Evolutionary conservation across 306 rosid species (phyloP), one percentile per base, ranked within the genome.

Genomic region (Glycine tomentella): DNA sequence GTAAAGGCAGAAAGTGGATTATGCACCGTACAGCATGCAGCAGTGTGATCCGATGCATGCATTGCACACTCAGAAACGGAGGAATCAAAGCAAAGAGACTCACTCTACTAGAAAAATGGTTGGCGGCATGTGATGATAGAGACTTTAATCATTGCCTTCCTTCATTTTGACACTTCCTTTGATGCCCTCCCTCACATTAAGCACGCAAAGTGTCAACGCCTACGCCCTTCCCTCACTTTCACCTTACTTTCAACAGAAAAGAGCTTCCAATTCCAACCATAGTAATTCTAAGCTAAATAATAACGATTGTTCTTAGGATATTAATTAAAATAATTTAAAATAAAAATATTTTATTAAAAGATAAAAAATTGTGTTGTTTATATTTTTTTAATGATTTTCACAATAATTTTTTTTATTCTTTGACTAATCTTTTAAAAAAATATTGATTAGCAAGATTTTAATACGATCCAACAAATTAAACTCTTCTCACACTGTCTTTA

Each of bases 141-240:
- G 2, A 46, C 82, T 69, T 77, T 55, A 84, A 87, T 86, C 46
- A 92, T 90, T 90, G 86, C 76, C 15, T 84, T 76, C 63, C 93
- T 71, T 85, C 20, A 64, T 10, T 3, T 48, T 72, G 36, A 85
- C 82, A 78, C 84, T 44, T 64, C 68, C 61, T 64, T 74, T 50
- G 20, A 66, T 84, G 8, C 75, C 65, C 50, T 69, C 3, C 61
- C 62, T 69, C 31, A 25, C 69, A 80, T 68, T 80, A 75, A 74
- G 81, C 87, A 80, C 82, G 64, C 84, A 75, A 84, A 74, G 87
- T 55, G 81, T 84, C 87, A 79, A 84, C 78, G 81, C 81, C 75
- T 46, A 74, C 14, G 72, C n/a, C n/a, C n/a, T n/a, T n/a, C n/a
- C 71, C 49, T 3, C 31, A 25, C 31, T 25, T 25, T 12, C 9